Evolutionary conservation across 441 rosid species (phyloP).

Genomic region (Manihot esculenta): DNA sequence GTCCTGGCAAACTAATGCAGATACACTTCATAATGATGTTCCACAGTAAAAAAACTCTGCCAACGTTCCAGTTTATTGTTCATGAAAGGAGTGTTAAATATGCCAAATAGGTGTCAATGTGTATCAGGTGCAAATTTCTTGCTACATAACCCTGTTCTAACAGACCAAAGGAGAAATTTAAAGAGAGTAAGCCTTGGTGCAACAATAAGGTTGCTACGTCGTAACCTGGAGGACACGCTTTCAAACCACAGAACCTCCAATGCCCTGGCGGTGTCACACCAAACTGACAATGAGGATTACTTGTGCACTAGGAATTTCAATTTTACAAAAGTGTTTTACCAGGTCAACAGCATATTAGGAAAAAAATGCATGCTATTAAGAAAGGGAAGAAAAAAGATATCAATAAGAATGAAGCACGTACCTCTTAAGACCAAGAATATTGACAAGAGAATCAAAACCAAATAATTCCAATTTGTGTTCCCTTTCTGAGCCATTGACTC

Average conservation of each 20-base stretch:
- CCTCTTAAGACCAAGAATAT: conserved; percentile 98
- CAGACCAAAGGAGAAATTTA: not conserved
- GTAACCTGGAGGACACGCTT: not conserved
- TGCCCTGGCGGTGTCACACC: not conserved
- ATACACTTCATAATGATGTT: not conserved
- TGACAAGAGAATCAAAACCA: conserved; percentile 99
- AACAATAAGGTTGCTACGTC: not conserved
- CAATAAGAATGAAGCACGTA: conserved; percentile 15
- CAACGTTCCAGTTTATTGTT: not conserved
- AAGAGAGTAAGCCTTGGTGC: not conserved
- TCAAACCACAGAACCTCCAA: not conserved
- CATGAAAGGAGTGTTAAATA: not conserved
- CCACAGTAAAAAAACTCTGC: not conserved
- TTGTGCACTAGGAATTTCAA: conserved; percentile 2
- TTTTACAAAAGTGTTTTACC: not conserved
- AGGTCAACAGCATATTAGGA: not conserved
- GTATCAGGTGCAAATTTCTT: not conserved
- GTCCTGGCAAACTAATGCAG: not conserved
- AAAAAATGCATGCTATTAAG: not conserved
- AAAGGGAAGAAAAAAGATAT: not conserved
- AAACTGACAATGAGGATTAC: not conserved
- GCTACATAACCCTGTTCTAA: not conserved
- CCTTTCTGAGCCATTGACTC: conserved; percentile 48
- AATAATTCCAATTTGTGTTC: conserved; percentile 87
- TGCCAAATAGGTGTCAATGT: not conserved